Percentiles rank a stretch among this genome's conserved stretches.
These are phyloP conservation scores for Populus pruinosa DNA, from an alignment of 345 rosid genomes.

Conservation along the genomic window DNA sequence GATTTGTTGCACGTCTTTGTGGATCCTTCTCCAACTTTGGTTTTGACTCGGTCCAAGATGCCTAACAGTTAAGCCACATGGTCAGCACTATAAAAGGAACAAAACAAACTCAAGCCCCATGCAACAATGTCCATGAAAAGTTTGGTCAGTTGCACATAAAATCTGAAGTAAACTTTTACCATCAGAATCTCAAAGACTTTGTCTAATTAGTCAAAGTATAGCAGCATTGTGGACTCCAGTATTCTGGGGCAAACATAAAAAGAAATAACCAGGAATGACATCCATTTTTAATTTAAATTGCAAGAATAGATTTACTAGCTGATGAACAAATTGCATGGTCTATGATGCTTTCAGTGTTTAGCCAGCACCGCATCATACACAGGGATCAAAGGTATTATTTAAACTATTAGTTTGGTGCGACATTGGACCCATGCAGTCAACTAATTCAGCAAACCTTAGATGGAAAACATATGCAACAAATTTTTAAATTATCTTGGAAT, in stretches of 20 bases:
- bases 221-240: background rate
- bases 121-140: background rate
- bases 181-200: background rate
- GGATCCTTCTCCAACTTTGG: slow-evolving; percentile 91
- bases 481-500: background rate
- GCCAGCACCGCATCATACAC: background rate
- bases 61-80: slow-evolving; percentile 36
- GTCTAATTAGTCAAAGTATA: background rate
- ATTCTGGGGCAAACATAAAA: background rate
- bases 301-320: background rate
- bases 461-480: background rate
- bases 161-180: background rate
- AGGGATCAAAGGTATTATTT: background rate
- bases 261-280: background rate
- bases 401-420: background rate
- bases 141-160: background rate
- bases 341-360: background rate
- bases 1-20: slow-evolving; percentile 77
- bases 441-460: background rate
- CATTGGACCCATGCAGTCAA: background rate
- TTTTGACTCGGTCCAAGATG: slow-evolving; percentile 94
- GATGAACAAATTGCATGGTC: background rate
- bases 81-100: background rate
- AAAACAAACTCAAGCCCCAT: background rate
- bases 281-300: background rate